Percentiles rank a stretch among this genome's conserved stretches.
These are phyloP conservation scores for Pestalotiopsis sp. DNA, from an alignment of 2,329 filamentous ascomycete genomes.

Conservation along the genomic window DNA sequence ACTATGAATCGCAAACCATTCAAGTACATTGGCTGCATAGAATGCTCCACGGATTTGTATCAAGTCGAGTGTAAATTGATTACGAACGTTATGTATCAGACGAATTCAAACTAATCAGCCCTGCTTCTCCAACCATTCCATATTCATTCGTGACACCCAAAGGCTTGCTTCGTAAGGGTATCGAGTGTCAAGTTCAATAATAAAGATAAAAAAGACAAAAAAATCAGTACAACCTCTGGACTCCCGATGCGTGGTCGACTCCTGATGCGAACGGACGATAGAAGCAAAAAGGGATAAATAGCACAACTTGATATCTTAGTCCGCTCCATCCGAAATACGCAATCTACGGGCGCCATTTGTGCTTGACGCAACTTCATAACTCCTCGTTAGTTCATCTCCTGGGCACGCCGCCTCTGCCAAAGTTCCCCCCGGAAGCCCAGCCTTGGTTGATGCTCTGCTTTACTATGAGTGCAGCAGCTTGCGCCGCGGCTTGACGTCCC, in stretches of 20 bases:
- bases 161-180: conserved; percentile 27
- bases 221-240: not conserved
- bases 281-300: not conserved
- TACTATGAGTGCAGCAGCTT: conserved; percentile 92
- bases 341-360: not conserved
- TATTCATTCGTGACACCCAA: not conserved
- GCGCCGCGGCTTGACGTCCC: conserved; percentile 86
- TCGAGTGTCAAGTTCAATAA: conserved; percentile 18
- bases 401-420: conserved; percentile 46
- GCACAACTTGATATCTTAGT: not conserved
- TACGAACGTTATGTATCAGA: not conserved
- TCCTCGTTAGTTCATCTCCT: conserved; percentile 40
- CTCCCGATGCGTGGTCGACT: not conserved
- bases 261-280: not conserved
- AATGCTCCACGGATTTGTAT: not conserved
- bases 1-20: no score
- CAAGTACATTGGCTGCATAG: no score
- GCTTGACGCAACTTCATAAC: not conserved
- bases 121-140: conserved; percentile 10
- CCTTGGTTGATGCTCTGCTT: conserved; percentile 77
- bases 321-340: not conserved
- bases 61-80: not conserved
- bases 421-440: conserved; percentile 49
- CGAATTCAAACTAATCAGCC: conserved; percentile 11
- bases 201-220: not conserved